Percentiles rank a stretch among this genome's conserved stretches.
Conservation (phyloP, 163 green algal species). For the Chlamydomonas reinhardtii region DNA sequence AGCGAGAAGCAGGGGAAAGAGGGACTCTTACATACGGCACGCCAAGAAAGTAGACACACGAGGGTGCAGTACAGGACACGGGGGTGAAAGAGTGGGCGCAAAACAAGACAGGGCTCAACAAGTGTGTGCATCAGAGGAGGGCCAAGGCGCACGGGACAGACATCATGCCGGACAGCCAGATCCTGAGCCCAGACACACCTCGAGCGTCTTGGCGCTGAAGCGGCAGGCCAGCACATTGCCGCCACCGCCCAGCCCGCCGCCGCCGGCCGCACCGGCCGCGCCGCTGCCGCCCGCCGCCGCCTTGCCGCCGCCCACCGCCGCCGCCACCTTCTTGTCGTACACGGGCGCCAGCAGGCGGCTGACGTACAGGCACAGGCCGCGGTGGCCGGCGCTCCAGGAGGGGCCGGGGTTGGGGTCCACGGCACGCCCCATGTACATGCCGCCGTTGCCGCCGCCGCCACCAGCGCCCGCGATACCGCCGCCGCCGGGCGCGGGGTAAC, state of each 20-base stretch:
- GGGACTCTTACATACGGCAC: no score
- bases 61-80: no score
- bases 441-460: conserved; percentile 32
- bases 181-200: no score
- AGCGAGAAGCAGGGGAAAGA: background rate
- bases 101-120: no score
- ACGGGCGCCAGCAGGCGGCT: conserved; percentile 79
- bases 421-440: conserved; percentile 78
- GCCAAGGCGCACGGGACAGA: no score
- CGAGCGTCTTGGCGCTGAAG: conserved; percentile 45
- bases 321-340: conserved; percentile 70
- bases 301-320: background rate
- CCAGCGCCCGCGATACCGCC: background rate
- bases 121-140: no score
- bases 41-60: no score
- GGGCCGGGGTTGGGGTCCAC: conserved; percentile 75
- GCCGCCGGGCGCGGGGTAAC: background rate
- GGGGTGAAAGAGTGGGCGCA: no score
- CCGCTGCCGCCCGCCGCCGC: background rate
- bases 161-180: no score
- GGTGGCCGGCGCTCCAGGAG: conserved; percentile 78
- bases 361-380: conserved; percentile 85
- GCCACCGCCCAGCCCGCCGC: background rate
- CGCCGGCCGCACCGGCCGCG: no score
- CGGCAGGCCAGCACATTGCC: conserved; percentile 24